A percentile compares a stretch with the other conserved stretches of the same genome.
Conservation (phyloP, 257 asterid genomes). For the Anisodus tanguticus region DNA sequence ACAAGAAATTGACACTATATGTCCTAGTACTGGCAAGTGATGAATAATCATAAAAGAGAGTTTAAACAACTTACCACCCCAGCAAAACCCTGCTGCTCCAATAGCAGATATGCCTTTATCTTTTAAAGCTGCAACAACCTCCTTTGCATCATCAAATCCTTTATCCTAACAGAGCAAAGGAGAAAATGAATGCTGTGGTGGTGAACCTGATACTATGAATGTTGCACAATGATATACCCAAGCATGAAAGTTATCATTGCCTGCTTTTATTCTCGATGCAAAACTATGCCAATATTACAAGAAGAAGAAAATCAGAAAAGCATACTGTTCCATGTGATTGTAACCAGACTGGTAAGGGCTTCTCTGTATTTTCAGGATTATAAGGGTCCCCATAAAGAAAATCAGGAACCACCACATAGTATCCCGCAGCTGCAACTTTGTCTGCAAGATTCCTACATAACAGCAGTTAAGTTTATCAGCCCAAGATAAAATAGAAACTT, state of each 20-base stretch:
- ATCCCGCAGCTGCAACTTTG: constrained; percentile 69
- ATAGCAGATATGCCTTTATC: constrained; percentile 40
- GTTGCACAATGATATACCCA: neutral
- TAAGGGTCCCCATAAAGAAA: constrained; percentile 62
- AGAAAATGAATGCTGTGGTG: neutral
- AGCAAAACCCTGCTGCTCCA: constrained; percentile 54
- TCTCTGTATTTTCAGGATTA: constrained; percentile 45
- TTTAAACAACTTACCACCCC: constrained; percentile 43
- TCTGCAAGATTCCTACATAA: constrained; percentile 68
- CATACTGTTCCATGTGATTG: constrained; percentile 55
- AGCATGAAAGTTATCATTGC: neutral
- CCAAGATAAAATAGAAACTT: constrained; percentile 4
- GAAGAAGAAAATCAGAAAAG: constrained; percentile 18
- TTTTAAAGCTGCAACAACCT: constrained; percentile 38
- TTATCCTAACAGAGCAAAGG: constrained; percentile 34
- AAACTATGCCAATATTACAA: neutral
- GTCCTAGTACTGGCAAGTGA: neutral
- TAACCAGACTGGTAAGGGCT: constrained; percentile 48
- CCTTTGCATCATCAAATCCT: constrained; percentile 44
- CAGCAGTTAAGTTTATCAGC: constrained; percentile 17
- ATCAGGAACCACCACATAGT: constrained; percentile 69
- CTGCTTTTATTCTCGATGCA: neutral
- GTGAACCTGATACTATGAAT: neutral
- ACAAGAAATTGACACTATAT: neutral
- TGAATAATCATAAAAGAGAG: constrained; percentile 6